phyloP scores from a whole-genome alignment of 257 asterid genomes.

The Nicotiana tabacum region DNA sequence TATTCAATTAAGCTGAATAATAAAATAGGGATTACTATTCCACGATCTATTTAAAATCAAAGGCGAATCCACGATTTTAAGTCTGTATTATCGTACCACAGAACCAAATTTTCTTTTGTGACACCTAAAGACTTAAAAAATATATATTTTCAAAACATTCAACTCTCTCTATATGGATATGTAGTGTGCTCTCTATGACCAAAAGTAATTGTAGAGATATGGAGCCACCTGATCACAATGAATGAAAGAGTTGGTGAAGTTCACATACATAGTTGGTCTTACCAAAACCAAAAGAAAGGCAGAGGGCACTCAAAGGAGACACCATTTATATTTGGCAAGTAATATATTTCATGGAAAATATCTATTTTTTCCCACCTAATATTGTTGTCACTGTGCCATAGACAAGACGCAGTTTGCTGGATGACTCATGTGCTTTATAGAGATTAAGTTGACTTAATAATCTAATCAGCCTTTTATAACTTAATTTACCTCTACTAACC shows the following conservation, averaged over 20 bases:
- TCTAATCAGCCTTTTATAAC: background rate
- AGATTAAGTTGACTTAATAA: background rate
- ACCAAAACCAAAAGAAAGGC: background rate
- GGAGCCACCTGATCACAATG: slow-evolving; percentile 7
- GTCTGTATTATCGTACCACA: background rate
- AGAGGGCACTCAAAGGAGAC: background rate
- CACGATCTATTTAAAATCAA: background rate
- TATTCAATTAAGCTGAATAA: background rate
- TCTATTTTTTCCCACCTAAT: background rate
- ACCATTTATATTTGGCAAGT: background rate
- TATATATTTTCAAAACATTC: background rate
- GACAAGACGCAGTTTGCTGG: background rate
- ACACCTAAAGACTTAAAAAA: background rate
- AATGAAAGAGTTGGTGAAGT: background rate
- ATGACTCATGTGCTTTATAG: background rate
- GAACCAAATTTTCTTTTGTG: background rate
- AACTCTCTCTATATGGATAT: background rate
- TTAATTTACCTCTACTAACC: background rate
- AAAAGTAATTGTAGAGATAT: background rate
- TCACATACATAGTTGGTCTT: background rate
- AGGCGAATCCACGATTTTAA: background rate
- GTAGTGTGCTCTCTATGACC: background rate
- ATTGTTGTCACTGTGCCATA: background rate
- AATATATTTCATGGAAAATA: background rate
- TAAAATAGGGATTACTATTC: background rate